phyloP scores from a whole-genome alignment of 108 stramenopile species.

The Cyclotella kingstonii region DNA sequence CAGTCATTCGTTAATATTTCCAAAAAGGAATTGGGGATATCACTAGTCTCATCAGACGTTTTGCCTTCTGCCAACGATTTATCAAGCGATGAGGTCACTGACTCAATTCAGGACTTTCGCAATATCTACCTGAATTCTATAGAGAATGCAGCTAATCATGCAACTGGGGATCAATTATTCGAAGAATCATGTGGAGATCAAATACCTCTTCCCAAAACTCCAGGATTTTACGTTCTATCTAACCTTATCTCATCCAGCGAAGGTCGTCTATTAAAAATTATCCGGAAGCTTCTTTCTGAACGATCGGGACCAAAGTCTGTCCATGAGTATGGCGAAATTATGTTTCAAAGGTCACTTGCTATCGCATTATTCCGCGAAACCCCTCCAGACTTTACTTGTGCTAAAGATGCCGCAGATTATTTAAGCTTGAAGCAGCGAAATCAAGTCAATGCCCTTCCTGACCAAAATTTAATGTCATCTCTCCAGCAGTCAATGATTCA shows the following conservation, averaged over 20 bases:
- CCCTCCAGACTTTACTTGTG: slow-evolving; percentile 47
- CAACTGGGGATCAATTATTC: slow-evolving; percentile 18
- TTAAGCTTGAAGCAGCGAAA: slow-evolving; percentile 15
- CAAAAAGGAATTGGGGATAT: slow-evolving; percentile 25
- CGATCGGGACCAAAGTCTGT: slow-evolving; percentile 40
- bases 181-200: slow-evolving; percentile 28
- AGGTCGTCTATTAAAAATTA: slow-evolving; percentile 47
- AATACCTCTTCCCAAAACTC: slow-evolving; percentile 49
- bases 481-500: slow-evolving; percentile 48
- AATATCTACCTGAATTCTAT: slow-evolving; percentile 18
- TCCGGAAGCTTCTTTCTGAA: slow-evolving; percentile 48
- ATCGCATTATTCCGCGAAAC: slow-evolving; percentile 62
- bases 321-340: slow-evolving; percentile 32
- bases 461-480: slow-evolving; percentile 23
- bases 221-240: slow-evolving; percentile 49
- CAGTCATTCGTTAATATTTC: slow-evolving; percentile 18
- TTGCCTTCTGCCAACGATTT: slow-evolving; percentile 19
- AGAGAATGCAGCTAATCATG: slow-evolving; percentile 4
- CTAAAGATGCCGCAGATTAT: slow-evolving; percentile 26
- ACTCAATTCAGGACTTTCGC: slow-evolving; percentile 32
- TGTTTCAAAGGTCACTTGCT: slow-evolving; percentile 50
- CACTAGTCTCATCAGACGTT: slow-evolving; percentile 22
- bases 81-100: slow-evolving; percentile 26
- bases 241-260: slow-evolving; percentile 49
- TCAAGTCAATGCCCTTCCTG: slow-evolving; percentile 30